Base-by-base conservation (phyloP, 2,329 filamentous ascomycete genomes). In the Botrytis elliptica region DNA sequence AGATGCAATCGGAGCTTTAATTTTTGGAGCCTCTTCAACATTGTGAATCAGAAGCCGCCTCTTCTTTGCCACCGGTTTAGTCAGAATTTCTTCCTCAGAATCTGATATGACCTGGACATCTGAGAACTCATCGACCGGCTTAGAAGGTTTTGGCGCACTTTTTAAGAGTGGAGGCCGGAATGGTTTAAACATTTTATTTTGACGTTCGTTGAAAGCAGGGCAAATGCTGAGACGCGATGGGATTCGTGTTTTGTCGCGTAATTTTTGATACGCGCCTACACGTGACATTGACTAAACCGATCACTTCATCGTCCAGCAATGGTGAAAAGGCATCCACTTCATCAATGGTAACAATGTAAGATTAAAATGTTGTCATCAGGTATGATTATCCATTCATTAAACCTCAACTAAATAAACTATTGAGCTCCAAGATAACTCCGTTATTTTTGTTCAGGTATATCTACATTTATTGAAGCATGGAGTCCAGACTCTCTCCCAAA, bases 401-500 rank as follows among this genome's bases (percentile, higher is more conserved):
- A 38, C 10, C 55, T 60, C 14, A 29, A 29, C 14, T 57, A n/a
- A 38, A 33, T 44, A 70, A 44, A 70, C 33, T 70, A 46, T 70
- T 38, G 25, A 38, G 38, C 38, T 62, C 40, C 55, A 38, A 20
- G 20, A 36, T 70, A 70, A 71, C 63, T 42, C 62, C 63, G 42
- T 22, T 46, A 49, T 59, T 75, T 64, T 67, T 72, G 66, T 65
- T 70, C 57, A 52, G 57, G 55, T 70, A 70, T 70, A 63, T 52
- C 36, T 55, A 70, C 66, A 73, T 71, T 66, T 90, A 97, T 84
- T 93, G 93, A 85, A 98, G 86, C 95, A 98, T 98, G 70, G 91
- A 90, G 83, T 97, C 94, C 81, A 98, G 84, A 79, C 92, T 94
- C 86, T 98, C 95, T 8, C 96, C 96, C 70, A 98, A 84, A 44